Percentiles rank a stretch among this genome's conserved stretches.
These are phyloP conservation scores for Ceriops tagal DNA, from an alignment of 345 rosid genomes.

Conservation along the genomic window DNA sequence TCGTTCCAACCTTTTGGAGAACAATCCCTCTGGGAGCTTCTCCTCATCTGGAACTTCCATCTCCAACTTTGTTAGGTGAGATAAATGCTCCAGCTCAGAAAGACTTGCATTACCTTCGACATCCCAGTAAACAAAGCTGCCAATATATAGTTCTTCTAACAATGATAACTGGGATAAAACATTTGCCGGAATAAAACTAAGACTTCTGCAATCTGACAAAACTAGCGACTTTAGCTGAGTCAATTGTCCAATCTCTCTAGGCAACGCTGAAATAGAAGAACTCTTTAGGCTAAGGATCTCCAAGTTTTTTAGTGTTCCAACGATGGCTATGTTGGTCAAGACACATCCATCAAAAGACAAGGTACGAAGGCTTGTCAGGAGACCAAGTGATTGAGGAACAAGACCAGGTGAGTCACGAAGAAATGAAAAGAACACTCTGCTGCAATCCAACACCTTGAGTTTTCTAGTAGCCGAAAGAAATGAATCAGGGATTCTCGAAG, in stretches of 20 bases:
- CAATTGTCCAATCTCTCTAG: slow-evolving; percentile 21
- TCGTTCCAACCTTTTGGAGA: slow-evolving; percentile 5
- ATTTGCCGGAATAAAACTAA: slow-evolving; percentile 25
- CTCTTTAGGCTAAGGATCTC: slow-evolving; percentile 26
- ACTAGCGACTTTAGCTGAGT: slow-evolving; percentile 20
- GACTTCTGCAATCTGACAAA: slow-evolving; percentile 20
- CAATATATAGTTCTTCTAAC: slow-evolving; percentile 35
- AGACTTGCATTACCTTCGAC: slow-evolving; percentile 19
- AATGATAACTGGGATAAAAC: slow-evolving; percentile 21
- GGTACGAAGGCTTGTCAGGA: not conserved
- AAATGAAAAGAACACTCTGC: not conserved
- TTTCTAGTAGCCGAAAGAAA: not conserved
- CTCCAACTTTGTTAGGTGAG: slow-evolving; percentile 12
- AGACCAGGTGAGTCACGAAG: too few relatives aligned
- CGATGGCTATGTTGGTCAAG: not conserved
- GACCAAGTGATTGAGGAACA: slow-evolving; percentile 5
- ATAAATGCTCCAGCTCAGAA: slow-evolving; percentile 20
- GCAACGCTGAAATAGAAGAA: slow-evolving; percentile 21
- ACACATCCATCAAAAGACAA: not conserved
- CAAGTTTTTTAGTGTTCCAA: slow-evolving; percentile 19
- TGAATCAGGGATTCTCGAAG: not conserved
- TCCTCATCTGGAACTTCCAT: slow-evolving; percentile 6
- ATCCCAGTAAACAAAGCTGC: slow-evolving; percentile 27
- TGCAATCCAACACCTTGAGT: slow-evolving; percentile 11
- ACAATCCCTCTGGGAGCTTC: slow-evolving; percentile 4